Evolutionary conservation across 495 filamentous ascomycete species (phyloP), one percentile per base, ranked within the genome.

Genomic region (Cairneyella variabilis): DNA sequence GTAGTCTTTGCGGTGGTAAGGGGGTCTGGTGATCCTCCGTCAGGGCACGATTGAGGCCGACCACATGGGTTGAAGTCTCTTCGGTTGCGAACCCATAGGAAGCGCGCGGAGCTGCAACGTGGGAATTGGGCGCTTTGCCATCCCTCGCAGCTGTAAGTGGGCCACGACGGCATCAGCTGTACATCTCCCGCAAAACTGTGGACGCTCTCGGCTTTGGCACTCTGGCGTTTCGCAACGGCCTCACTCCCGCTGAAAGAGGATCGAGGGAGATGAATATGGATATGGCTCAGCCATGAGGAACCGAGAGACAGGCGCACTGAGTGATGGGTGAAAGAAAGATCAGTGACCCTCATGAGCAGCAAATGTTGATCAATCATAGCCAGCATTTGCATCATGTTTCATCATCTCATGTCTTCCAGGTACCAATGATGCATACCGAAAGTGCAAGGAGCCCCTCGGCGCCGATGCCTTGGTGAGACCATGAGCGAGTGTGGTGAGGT

Each of bases 71-170:
- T n/a, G n/a, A n/a, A n/a, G n/a, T n/a, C n/a, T n/a, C n/a, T n/a
- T n/a, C n/a, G n/a, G n/a, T n/a, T n/a, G n/a, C n/a, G 43, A 26
- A 23, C 10, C 53, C 38, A 50, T 26, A 23, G 40, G 28, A 50
- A 38, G 26, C 20, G 18, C 1, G 37, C 18, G 30, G 26, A 32
- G 32, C 14, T 14, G 25, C 17, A 44, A 56, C 45, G 53, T 56
- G 53, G 47, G 53, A 55, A 41, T 55, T 30, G 3, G 41, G 38
- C 3, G 26, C 42, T 28, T 48, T 42, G 34, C 32, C 32, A 34
- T 42, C 8, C 22, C n/a, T 3, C 16, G 27, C 14, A n/a, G 10
- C 6, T 6, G 30, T 40, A 21, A 14, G 48, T 16, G 12, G 16
- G 16, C 23, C 21, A 2, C 7, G 26, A 6, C n/a, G 17, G 28